Percentiles rank a stretch among this genome's conserved stretches.
These are phyloP conservation scores for Otatea glauca DNA, from an alignment of 176 grass and related monocot species.

Conservation along the genomic window DNA sequence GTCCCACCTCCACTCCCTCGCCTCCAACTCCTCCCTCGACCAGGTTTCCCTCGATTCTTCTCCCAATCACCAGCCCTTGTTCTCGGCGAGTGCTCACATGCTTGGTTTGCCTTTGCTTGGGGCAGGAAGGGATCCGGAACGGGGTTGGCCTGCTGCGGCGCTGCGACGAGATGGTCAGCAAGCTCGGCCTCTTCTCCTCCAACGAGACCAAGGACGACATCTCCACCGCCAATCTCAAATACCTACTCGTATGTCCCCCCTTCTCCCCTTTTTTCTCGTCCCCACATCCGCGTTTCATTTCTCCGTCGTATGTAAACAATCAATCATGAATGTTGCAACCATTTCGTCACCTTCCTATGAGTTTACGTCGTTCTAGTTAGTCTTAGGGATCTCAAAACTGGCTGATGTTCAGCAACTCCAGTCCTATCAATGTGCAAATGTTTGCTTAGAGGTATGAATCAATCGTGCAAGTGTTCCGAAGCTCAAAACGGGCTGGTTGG, in stretches of 20 bases:
- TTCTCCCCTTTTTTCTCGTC: background rate
- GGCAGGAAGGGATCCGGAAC: conserved; percentile 72
- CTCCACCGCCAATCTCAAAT: conserved; percentile 95
- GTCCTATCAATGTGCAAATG: background rate
- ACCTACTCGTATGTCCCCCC: conserved; percentile 54
- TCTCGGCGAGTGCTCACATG: background rate
- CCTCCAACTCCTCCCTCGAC: conserved; percentile 68
- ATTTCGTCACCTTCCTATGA: background rate
- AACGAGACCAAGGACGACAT: conserved; percentile 97
- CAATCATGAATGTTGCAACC: background rate
- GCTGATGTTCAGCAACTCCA: background rate
- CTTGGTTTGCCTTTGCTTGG: background rate
- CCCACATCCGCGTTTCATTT: conserved; percentile 12
- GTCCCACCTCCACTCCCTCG: conserved; percentile 68
- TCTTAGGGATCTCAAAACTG: background rate
- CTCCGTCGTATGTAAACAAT: background rate
- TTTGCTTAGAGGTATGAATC: background rate
- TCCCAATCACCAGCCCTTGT: conserved; percentile 5
- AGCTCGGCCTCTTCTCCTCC: conserved; percentile 77
- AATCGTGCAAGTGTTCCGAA: too few species aligned
- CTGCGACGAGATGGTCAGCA: conserved; percentile 90
- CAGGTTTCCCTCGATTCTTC: conserved; percentile 42
- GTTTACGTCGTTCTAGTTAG: background rate
- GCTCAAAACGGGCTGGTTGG: background rate
- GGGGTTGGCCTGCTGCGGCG: conserved; percentile 69